phyloP scores from a whole-genome alignment of 176 grass and related monocot genomes.

The Carex littledalei region DNA sequence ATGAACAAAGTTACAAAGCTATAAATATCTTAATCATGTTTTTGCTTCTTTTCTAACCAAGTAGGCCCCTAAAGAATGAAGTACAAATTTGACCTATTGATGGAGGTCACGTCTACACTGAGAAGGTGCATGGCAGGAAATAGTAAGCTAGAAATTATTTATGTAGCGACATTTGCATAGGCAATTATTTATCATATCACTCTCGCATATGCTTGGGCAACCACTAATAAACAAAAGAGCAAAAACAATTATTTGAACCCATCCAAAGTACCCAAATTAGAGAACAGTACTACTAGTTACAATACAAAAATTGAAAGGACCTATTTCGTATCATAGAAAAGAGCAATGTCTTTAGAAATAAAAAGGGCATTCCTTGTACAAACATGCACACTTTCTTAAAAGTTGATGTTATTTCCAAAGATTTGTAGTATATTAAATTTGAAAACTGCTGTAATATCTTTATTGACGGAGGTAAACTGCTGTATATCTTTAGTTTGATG shows the following conservation, averaged over 20 bases:
- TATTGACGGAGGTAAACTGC: no score
- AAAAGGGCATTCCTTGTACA: not conserved
- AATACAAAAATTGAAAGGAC: not conserved
- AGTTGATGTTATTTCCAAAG: not conserved
- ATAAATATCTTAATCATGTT: not conserved
- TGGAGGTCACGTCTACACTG: not conserved
- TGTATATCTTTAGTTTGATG: no score
- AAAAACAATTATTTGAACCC: not conserved
- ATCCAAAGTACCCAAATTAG: not conserved
- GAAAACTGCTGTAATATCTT: no score
- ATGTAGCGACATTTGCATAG: not conserved
- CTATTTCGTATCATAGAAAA: not conserved
- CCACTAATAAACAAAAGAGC: constrained; percentile 6
- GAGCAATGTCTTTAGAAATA: not conserved
- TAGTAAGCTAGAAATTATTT: not conserved
- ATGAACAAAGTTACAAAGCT: not conserved
- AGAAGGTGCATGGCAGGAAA: not conserved
- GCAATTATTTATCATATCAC: constrained; percentile 7
- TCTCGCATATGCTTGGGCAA: not conserved
- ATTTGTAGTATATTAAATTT: not conserved
- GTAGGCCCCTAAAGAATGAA: not conserved
- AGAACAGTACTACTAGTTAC: not conserved
- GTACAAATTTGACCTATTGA: constrained; percentile 4
- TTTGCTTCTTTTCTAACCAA: not conserved
- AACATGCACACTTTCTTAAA: not conserved